Evolutionary conservation across 192 early-diverging fungal genomes (phyloP), one percentile per base, ranked within the genome.

Genomic region (Linnemannia hyalina): DNA sequence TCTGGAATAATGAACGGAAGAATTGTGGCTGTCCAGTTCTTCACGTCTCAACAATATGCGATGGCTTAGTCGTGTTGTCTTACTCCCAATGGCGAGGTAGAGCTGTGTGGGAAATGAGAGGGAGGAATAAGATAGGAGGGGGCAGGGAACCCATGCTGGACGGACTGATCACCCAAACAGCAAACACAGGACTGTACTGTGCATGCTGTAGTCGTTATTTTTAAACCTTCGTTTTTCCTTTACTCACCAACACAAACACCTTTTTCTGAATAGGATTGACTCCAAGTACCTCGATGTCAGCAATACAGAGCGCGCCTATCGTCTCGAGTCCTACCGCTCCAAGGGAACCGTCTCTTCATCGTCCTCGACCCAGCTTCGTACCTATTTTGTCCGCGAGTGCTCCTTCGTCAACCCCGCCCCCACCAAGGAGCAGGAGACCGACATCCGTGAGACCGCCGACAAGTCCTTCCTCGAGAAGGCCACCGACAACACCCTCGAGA

Each of bases 321-420:
- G 98, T 72, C 88, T 99, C 20, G 98, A 99, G 89, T 96, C 96
- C n/a, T 99, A 98, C 80, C 97, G 97, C 85, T 99, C 98, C 78
- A 94, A 93, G 78, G 97, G 97, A 49, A 98, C 94, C 68, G 97
- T 97, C 1, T 96, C 97, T 36, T 95, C 94, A 60, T 94, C 94
- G 49, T 80, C 94, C 70, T 92, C 95, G 10, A 94, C 97, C 36
- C 95, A 96, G 88, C 93, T 99, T 65, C 97, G 98, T 80, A 95
- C 96, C 80, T 99, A 99, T 90, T 99, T 99, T 93, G 94, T 99
- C 63, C 94, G 93, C 76, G 91, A 94, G 69, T 98, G 97, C 92
- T 88, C 97, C 68, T 99, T 99, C 91, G 97, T 95, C 77, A 97
- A 96, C 80, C 78, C 94, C n/a, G 87, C 93, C 68, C 97, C 98